These are phyloP conservation scores for Annulohypoxylon moriforme DNA, from an alignment of 495 filamentous ascomycete species.

Conservation along the genomic window DNA sequence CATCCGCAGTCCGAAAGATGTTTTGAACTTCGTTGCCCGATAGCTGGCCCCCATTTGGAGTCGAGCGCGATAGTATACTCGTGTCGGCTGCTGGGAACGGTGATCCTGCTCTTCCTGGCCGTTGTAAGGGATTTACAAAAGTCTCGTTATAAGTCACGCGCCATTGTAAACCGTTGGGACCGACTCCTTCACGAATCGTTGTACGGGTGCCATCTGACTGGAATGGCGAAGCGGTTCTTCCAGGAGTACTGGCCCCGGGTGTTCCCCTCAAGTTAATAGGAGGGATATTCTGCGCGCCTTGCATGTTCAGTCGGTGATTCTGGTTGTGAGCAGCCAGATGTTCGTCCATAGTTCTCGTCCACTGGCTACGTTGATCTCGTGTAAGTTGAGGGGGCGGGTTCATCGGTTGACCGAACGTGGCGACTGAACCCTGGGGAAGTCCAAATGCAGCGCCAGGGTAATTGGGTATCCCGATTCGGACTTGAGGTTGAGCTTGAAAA, in stretches of 20 bases:
- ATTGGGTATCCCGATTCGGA: conserved; percentile 24
- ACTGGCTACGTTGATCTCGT: conserved; percentile 44
- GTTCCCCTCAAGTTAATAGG: conserved; percentile 3
- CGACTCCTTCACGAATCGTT: conserved; percentile 30
- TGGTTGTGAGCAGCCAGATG: conserved; percentile 22
- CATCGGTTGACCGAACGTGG: conserved; percentile 31
- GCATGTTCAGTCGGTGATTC: conserved; percentile 13
- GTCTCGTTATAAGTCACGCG: conserved; percentile 39
- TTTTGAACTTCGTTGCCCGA: conserved; percentile 53
- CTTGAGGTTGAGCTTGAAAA: conserved; percentile 25
- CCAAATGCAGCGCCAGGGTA: conserved; percentile 33
- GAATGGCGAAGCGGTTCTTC: conserved; percentile 39
- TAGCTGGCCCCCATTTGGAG: conserved; percentile 36
- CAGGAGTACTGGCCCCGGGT: conserved; percentile 37
- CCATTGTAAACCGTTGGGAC: conserved; percentile 35
- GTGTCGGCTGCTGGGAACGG: conserved; percentile 22
- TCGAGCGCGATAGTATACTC: conserved; percentile 24
- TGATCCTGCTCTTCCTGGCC: conserved; percentile 33
- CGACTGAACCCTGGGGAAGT: conserved; percentile 39
- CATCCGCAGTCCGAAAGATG: conserved; percentile 56
- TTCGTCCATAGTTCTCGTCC: conserved; percentile 38
- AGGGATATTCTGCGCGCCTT: conserved; percentile 16
- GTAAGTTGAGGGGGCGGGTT: conserved; percentile 19
- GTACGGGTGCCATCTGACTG: conserved; percentile 35
- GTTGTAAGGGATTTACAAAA: conserved; percentile 31